Percentiles rank a stretch among this genome's conserved stretches.
Conservation (phyloP, 345 rosid species). For the Eucalyptus melliodora region DNA sequence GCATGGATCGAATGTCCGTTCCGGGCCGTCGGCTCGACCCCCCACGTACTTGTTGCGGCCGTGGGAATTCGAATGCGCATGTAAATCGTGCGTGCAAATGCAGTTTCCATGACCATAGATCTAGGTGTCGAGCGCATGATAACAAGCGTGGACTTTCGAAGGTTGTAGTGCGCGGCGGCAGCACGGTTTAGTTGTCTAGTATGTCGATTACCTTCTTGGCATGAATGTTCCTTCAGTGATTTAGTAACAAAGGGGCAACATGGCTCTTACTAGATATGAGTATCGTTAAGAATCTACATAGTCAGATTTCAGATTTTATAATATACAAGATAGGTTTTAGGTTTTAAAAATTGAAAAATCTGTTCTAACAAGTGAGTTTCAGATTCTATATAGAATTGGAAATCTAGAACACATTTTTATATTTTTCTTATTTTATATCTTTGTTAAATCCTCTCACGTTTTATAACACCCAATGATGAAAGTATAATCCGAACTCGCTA, state of each 20-base stretch:
- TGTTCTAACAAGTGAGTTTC: accelerated
- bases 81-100: not conserved
- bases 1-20: not conserved
- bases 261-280: not conserved
- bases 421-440: too few species aligned
- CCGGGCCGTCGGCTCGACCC: not conserved
- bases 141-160: not conserved
- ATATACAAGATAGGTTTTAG: accelerated
- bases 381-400: accelerated
- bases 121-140: not conserved
- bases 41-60: not conserved
- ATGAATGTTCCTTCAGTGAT: not conserved
- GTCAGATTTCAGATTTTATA: accelerated
- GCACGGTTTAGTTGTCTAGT: accelerated
- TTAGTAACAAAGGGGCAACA: accelerated
- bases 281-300: accelerated
- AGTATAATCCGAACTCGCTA: accelerated
- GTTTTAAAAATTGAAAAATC: accelerated
- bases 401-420: accelerated
- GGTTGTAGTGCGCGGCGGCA: accelerated
- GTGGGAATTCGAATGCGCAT: not conserved
- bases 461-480: accelerated
- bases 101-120: not conserved
- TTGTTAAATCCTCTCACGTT: not conserved
- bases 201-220: accelerated